Conservation (phyloP, 164 flowering plant species). For the Vitis amurensis region DNA sequence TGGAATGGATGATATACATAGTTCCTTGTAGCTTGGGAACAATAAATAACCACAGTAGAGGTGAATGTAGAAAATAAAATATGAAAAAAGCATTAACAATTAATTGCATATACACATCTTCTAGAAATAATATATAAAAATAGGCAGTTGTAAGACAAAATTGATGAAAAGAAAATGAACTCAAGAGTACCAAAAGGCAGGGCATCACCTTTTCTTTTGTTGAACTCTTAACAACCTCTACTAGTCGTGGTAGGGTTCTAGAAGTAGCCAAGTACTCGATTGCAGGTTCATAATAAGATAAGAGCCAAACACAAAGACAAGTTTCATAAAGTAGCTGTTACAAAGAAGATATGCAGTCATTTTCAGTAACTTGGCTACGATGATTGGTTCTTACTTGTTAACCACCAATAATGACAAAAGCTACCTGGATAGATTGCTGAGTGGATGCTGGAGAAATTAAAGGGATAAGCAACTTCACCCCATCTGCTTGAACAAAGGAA, state of each 20-base stretch:
- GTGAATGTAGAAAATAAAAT: background rate
- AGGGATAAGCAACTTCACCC: slow-evolving; percentile 86
- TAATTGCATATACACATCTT: background rate
- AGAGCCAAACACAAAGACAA: slow-evolving; percentile 94
- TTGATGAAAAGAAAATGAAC: slow-evolving; percentile 3
- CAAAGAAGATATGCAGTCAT: slow-evolving; percentile 5
- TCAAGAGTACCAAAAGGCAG: slow-evolving; percentile 5
- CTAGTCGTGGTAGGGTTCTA: slow-evolving; percentile 67
- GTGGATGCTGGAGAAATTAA: slow-evolving; percentile 89
- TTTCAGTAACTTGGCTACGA: background rate
- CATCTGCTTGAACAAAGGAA: slow-evolving; percentile 88
- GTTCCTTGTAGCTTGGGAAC: background rate
- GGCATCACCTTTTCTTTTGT: slow-evolving; percentile 89
- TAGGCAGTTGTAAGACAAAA: background rate
- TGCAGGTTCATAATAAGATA: slow-evolving; percentile 94
- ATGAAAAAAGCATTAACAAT: background rate
- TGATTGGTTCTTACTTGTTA: background rate
- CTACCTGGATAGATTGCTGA: slow-evolving; percentile 96
- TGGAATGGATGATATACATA: no score
- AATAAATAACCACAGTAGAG: background rate
- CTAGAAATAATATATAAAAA: background rate
- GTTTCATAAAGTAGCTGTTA: slow-evolving; percentile 95
- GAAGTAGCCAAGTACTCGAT: slow-evolving; percentile 84
- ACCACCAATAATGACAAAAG: background rate
- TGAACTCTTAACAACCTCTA: slow-evolving; percentile 87